These are phyloP conservation scores for Tinospora cordifolia DNA, from an alignment of 164 flowering plant species.

Conservation along the genomic window DNA sequence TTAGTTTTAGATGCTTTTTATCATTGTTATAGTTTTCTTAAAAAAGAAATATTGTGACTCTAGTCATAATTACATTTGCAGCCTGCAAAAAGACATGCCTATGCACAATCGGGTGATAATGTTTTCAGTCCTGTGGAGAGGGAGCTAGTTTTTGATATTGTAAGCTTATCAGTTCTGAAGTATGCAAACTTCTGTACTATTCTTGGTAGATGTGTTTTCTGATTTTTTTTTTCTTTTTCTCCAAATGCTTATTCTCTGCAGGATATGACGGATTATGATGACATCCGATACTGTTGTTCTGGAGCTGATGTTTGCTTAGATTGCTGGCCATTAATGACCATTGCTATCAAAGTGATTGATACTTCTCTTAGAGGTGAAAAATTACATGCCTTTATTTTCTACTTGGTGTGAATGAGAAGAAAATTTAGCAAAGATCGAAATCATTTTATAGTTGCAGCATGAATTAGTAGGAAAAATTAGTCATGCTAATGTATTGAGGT, in stretches of 20 bases:
- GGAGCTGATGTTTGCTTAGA: conserved; percentile 91
- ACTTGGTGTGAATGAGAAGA: neutral
- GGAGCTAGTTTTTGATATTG: conserved; percentile 93
- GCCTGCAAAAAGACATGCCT: conserved; percentile 93
- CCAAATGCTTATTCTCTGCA: conserved; percentile 22
- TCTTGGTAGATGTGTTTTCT: neutral
- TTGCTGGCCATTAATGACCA: conserved; percentile 98
- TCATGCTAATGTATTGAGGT: neutral
- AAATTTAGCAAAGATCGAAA: neutral
- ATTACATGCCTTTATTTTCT: neutral
- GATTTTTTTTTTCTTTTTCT: neutral
- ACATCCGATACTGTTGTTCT: conserved; percentile 90
- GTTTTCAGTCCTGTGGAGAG: conserved; percentile 84
- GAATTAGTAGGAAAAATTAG: neutral
- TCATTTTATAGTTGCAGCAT: neutral
- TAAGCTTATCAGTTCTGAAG: conserved; percentile 30
- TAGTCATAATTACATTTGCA: conserved; percentile 19
- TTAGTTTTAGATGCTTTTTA: neutral
- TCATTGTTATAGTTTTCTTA: neutral
- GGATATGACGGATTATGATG: conserved; percentile 99
- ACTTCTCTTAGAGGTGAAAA: conserved; percentile 77
- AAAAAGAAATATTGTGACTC: neutral
- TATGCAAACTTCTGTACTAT: neutral
- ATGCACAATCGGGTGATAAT: conserved; percentile 64
- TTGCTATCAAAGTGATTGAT: conserved; percentile 90